phyloP scores from a whole-genome alignment of 2,329 filamentous ascomycete genomes.

The Trichoderma atrobrunneum region DNA sequence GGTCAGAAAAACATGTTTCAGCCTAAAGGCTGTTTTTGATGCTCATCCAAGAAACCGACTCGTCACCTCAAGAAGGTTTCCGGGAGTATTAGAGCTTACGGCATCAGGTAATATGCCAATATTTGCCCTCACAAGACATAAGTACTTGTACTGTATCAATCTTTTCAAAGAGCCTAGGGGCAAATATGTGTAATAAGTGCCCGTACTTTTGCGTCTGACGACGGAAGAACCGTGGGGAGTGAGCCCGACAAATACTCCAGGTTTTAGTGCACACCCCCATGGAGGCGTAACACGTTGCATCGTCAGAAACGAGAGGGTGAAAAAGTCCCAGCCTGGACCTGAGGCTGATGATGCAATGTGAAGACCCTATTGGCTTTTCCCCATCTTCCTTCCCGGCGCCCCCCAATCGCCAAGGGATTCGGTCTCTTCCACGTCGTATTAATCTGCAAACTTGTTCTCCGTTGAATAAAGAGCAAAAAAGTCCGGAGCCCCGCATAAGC shows the following conservation, averaged over 20 bases:
- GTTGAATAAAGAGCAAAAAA: not conserved
- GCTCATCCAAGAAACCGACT: not conserved
- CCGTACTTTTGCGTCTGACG: constrained; percentile 6
- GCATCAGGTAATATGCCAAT: not conserved
- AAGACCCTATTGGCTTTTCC: not conserved
- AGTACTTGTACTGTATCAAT: not conserved
- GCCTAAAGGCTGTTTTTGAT: not conserved
- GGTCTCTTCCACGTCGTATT: not conserved
- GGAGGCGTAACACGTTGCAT: constrained; percentile 17
- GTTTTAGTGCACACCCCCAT: not conserved
- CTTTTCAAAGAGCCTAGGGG: not conserved
- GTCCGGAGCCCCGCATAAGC: not conserved
- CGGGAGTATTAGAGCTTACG: constrained; percentile 2
- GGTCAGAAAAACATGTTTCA: not conserved
- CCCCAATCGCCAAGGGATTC: not conserved
- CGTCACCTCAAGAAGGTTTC: constrained; percentile 7
- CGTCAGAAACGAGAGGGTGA: not conserved
- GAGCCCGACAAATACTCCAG: not conserved
- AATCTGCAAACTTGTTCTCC: not conserved
- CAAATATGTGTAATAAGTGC: not conserved
- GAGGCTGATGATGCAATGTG: constrained; percentile 11
- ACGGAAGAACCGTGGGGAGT: not conserved
- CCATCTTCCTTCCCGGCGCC: not conserved
- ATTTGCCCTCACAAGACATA: not conserved
- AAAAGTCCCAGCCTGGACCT: not conserved